Evolutionary conservation across 345 rosid species (phyloP), one percentile per base, ranked within the genome.

Genomic region (Populus ilicifolia): DNA sequence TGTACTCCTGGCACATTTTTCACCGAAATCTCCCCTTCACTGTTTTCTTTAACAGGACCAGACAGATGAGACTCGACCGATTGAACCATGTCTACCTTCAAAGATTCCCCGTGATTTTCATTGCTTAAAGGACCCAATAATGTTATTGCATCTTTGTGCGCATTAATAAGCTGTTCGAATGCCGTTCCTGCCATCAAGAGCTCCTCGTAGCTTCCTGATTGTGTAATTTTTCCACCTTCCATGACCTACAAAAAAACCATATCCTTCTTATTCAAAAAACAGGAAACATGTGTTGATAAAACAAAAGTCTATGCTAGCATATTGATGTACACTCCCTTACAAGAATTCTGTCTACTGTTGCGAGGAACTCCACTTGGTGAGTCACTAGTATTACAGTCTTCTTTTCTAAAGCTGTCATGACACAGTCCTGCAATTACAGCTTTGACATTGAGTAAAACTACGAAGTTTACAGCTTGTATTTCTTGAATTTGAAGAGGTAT

Each of bases 351-450:
- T 88, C 86, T 30, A 80, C 84, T 12, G 78, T 74, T 12, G 82
- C 67, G 27, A 87, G 82, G 75, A 85, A 82, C 63, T 85, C 90
- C 29, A 84, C 80, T 77, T 85, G 88, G 82, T 82, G 90, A 64
- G 87, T 87, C 48, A 82, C 88, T 68, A 79, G 79, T 30, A 85
- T 67, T 67, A 84, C 87, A n/a, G 86, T 81, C 76, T 88, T 86
- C 16, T 48, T 66, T 52, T 29, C 29, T 20, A 85, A 67, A 65
- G 78, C 62, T 50, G 76, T 74, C 79, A 82, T 74, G 18, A 85
- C 78, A 68, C 83, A 81, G 33, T 84, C 86, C 88, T 88, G 84
- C 77, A 77, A 77, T 21, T 44, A 63, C 20, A 17, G 44, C 64
- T 33, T 30, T 61, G 52, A 71, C 65, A 41, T n/a, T 14, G 56